Conservation (phyloP, 169 alveolate species). For the Prorocentrum cordatum region DNA sequence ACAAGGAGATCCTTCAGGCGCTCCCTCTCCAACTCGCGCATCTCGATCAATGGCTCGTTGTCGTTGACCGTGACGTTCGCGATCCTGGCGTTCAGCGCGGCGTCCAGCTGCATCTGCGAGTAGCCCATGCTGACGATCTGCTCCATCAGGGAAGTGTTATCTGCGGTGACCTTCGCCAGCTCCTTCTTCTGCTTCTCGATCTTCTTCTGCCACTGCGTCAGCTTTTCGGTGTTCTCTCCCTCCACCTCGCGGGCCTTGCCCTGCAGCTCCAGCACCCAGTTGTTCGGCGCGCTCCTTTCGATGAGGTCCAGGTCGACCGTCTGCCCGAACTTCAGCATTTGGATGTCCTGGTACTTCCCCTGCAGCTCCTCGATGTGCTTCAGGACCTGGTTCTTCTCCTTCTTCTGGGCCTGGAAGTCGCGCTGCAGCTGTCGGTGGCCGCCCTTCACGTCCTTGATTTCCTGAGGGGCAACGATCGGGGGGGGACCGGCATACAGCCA, state of each 20-base stretch:
- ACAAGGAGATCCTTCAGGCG: conserved; percentile 22
- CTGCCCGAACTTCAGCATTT: conserved; percentile 83
- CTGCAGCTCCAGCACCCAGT: conserved; percentile 45
- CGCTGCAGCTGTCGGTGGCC: conserved; percentile 32
- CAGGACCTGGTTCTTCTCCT: conserved; percentile 69
- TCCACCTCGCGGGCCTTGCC: conserved; percentile 29
- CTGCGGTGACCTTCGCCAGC: conserved; percentile 18
- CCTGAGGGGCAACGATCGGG: too few species aligned
- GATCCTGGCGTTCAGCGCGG: conserved; percentile 44
- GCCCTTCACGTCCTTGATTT: conserved; percentile 32
- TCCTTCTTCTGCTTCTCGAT: conserved; percentile 43
- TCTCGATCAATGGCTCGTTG: conserved; percentile 28
- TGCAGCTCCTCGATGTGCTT: conserved; percentile 75
- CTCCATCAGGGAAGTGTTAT: conserved; percentile 53
- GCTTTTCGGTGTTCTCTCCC: conserved; percentile 19
- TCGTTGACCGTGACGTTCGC: conserved; percentile 50
- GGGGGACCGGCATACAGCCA: too few species aligned
- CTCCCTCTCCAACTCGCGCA: conserved; percentile 39
- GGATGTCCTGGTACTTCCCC: conserved; percentile 78
- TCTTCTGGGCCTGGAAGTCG: conserved; percentile 70
- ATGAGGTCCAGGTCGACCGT: conserved; percentile 70
- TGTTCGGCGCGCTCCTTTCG: conserved; percentile 37
- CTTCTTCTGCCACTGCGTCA: conserved; percentile 42
- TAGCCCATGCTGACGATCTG: conserved; percentile 62
- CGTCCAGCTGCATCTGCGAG: conserved; percentile 60